Conservation (phyloP, 129 eudicot species). For the Centaurea solstitialis region DNA sequence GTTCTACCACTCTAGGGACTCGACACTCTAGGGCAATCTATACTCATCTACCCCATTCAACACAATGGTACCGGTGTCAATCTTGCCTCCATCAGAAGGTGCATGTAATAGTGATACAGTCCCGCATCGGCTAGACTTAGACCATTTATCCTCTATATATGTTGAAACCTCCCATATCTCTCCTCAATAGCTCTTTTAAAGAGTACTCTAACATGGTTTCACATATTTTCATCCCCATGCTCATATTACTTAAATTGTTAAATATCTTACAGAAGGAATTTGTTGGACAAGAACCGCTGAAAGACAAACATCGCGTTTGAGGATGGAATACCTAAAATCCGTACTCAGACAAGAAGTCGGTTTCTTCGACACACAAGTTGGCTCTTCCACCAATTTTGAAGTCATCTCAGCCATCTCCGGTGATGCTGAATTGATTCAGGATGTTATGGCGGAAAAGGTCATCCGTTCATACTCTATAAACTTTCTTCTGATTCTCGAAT, state of each 20-base stretch:
- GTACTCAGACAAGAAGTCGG: constrained; percentile 81
- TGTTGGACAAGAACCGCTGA: constrained; percentile 91
- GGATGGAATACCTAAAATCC: constrained; percentile 69
- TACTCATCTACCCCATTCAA: background rate
- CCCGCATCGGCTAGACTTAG: background rate
- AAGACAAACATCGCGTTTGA: constrained; percentile 68
- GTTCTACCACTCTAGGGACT: background rate
- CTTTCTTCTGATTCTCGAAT: background rate
- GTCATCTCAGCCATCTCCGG: constrained; percentile 65
- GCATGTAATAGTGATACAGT: background rate
- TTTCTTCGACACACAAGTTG: constrained; percentile 67
- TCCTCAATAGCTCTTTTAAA: background rate
- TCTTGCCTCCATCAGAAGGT: background rate
- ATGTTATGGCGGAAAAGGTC: constrained; percentile 80
- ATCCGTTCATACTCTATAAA: background rate
- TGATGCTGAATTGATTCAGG: constrained; percentile 76
- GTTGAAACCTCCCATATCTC: background rate
- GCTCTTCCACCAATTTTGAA: constrained; percentile 66
- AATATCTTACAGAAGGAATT: constrained; percentile 58
- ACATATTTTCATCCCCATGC: background rate
- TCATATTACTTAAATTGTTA: background rate
- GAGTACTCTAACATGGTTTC: background rate
- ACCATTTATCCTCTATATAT: background rate
- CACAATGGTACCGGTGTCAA: background rate
- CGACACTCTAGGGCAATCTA: background rate